Conservation (phyloP, 2,329 filamentous ascomycete genomes). For the Fusarium sp. region DNA sequence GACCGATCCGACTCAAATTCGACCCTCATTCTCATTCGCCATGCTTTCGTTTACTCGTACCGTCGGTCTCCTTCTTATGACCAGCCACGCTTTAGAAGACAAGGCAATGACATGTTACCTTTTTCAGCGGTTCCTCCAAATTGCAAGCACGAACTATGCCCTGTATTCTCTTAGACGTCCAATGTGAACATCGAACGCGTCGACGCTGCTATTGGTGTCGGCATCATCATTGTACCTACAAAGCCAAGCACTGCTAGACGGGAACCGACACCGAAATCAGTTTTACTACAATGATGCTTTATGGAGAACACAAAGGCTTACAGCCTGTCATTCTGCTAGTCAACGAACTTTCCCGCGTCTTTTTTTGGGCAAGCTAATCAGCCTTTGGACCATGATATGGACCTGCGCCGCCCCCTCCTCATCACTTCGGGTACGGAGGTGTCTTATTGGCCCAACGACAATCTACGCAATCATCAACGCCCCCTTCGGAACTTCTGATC, state of each 20-base stretch:
- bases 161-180: constrained; percentile 5
- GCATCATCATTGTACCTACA: constrained; percentile 25
- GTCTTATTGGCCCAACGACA: constrained; percentile 41
- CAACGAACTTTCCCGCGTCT: constrained; percentile 27
- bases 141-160: constrained; percentile 9
- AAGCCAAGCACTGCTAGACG: constrained; percentile 24
- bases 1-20: constrained; percentile 42
- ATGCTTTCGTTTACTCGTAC: constrained; percentile 35
- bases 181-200: constrained; percentile 12
- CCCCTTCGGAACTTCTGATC: constrained; percentile 35
- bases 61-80: constrained; percentile 12
- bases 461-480: constrained; percentile 33
- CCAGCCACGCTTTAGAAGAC: constrained; percentile 10
- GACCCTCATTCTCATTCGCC: constrained; percentile 31
- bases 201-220: constrained; percentile 13
- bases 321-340: constrained; percentile 24
- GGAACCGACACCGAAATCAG: constrained; percentile 33
- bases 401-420: constrained; percentile 31
- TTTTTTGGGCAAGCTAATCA: constrained; percentile 22
- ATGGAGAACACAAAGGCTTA: constrained; percentile 38
- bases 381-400: constrained; percentile 25
- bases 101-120: constrained; percentile 25
- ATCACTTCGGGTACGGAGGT: constrained; percentile 43
- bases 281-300: constrained; percentile 26
- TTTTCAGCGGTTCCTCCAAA: neutral